These are phyloP conservation scores for Reticulascus tulasneorum DNA, from an alignment of 2,329 filamentous ascomycete genomes.

Conservation along the genomic window DNA sequence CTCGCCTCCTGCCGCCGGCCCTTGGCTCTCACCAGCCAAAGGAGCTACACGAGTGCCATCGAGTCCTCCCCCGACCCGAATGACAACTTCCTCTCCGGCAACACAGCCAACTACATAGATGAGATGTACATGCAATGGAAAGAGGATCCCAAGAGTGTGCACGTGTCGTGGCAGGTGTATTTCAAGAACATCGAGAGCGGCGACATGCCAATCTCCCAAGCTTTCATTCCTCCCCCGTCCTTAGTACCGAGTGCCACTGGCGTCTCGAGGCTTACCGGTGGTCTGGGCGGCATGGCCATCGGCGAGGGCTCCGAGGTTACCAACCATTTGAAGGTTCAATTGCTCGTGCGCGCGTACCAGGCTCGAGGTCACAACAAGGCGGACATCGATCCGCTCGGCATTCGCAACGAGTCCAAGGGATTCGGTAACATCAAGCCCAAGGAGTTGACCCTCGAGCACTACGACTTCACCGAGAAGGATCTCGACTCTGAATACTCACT, in stretches of 20 bases:
- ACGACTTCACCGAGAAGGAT: constrained; percentile 92
- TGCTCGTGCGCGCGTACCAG: constrained; percentile 95
- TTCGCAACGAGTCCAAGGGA: constrained; percentile 77
- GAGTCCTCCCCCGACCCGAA: constrained; percentile 68
- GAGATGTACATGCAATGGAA: constrained; percentile 99
- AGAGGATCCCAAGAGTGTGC: constrained; percentile 85
- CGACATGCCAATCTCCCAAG: constrained; percentile 95
- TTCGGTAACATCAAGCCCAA: constrained; percentile 86
- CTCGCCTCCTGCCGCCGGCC: constrained; percentile 45
- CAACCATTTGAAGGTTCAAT: constrained; percentile 97
- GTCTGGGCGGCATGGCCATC: constrained; percentile 61
- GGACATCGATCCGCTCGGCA: constrained; percentile 92
- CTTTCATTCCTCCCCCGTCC: constrained; percentile 92
- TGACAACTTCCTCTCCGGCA: constrained; percentile 95
- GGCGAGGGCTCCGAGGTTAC: constrained; percentile 73
- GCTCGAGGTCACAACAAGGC: constrained; percentile 98
- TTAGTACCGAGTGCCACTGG: constrained; percentile 79
- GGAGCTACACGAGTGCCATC: constrained; percentile 51
- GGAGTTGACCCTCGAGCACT: constrained; percentile 89
- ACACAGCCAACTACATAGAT: constrained; percentile 97
- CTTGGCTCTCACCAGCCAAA: constrained; percentile 46
- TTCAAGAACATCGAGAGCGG: constrained; percentile 99
- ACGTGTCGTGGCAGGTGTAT: constrained; percentile 98
- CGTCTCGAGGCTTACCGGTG: constrained; percentile 68
- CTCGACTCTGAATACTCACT: constrained; percentile 88